phyloP scores from a whole-genome alignment of 768 basidiomycete genomes.

The Xanthoconium stramineum region DNA sequence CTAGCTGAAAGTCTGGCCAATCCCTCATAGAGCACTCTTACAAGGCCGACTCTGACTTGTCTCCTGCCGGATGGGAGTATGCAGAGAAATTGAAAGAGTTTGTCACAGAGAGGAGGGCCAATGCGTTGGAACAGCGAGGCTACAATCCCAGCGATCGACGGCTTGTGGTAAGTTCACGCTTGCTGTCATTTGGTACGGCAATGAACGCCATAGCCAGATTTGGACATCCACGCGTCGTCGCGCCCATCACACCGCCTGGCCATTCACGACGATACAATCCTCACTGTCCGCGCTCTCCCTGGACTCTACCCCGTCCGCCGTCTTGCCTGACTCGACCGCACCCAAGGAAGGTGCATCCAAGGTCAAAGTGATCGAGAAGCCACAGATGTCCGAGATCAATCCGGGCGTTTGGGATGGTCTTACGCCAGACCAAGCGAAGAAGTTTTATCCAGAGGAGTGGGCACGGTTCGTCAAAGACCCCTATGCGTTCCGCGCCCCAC shows the following conservation, averaged over 20 bases:
- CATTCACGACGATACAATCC: conserved; percentile 55
- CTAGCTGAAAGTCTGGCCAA: conserved; percentile 77
- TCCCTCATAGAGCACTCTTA: conserved; percentile 98
- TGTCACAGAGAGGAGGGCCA: conserved; percentile 78
- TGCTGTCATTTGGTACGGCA: not conserved
- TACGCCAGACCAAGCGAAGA: conserved; percentile 83
- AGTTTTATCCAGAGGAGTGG: conserved; percentile 93
- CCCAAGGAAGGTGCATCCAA: conserved; percentile 17
- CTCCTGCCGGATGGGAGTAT: conserved; percentile 94
- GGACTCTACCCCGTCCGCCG: not conserved
- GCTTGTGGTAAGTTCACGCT: conserved; percentile 53
- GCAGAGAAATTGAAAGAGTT: conserved; percentile 87
- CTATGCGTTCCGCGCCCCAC: conserved; percentile 85
- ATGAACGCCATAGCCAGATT: conserved; percentile 49
- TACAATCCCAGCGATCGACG: conserved; percentile 56
- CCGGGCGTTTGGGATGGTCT: conserved; percentile 98
- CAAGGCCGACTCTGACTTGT: conserved; percentile 96
- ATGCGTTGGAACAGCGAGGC: conserved; percentile 70
- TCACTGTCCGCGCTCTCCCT: conserved; percentile 12
- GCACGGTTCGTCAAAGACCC: conserved; percentile 89
- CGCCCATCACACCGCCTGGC: conserved; percentile 95
- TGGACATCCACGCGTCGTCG: conserved; percentile 96
- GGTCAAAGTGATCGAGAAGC: conserved; percentile 90
- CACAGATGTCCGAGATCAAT: conserved; percentile 97
- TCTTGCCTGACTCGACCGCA: not conserved